A percentile compares a stretch with the other conserved stretches of the same genome.
Evolutionary conservation across 352 stramenopile species (phyloP).

Genomic region (Proteromonas lacertae): DNA sequence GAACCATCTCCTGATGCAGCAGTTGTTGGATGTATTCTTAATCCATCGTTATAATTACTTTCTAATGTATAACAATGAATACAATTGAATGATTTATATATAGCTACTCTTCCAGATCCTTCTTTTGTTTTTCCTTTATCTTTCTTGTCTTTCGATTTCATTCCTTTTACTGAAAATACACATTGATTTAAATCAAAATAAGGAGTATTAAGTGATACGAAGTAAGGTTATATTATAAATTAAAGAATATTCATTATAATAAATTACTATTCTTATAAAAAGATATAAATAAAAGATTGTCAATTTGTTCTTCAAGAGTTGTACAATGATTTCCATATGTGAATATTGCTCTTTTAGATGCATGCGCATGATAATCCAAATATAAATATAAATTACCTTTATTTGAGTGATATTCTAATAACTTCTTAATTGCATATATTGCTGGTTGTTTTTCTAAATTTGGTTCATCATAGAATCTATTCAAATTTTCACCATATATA

Average conservation of each 20-base stretch:
- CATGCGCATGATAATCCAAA: slow-evolving; percentile 48
- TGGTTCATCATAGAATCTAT: slow-evolving; percentile 34
- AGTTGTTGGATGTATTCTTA: too few species aligned
- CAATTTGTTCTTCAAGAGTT: slow-evolving; percentile 15
- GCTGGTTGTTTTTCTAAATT: slow-evolving; percentile 16
- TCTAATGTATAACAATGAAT: slow-evolving; percentile 46
- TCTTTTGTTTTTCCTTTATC: slow-evolving; percentile 18
- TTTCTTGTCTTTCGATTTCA: slow-evolving; percentile 16
- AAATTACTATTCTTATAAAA: too few species aligned
- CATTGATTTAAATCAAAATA: slow-evolving; percentile 44
- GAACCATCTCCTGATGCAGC: too few species aligned
- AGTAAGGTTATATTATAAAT: slow-evolving; percentile 1
- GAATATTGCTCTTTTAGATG: slow-evolving; percentile 44
- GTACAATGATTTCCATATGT: slow-evolving; percentile 40
- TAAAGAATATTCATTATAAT: too few species aligned
- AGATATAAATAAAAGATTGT: slow-evolving; percentile 34
- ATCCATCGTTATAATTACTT: slow-evolving; percentile 68
- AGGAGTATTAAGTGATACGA: slow-evolving; percentile 17
- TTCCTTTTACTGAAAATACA: slow-evolving; percentile 36
- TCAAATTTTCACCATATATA: slow-evolving; percentile 37
- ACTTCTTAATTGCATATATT: slow-evolving; percentile 21
- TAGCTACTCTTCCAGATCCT: slow-evolving; percentile 27
- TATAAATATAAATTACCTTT: slow-evolving; percentile 22
- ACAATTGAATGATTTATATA: slow-evolving; percentile 25
- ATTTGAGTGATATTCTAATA: slow-evolving; percentile 6